Evolutionary conservation across 75 land plant species (phyloP), one percentile per base, ranked within the genome.

Genomic region (Gnetum montanum): DNA sequence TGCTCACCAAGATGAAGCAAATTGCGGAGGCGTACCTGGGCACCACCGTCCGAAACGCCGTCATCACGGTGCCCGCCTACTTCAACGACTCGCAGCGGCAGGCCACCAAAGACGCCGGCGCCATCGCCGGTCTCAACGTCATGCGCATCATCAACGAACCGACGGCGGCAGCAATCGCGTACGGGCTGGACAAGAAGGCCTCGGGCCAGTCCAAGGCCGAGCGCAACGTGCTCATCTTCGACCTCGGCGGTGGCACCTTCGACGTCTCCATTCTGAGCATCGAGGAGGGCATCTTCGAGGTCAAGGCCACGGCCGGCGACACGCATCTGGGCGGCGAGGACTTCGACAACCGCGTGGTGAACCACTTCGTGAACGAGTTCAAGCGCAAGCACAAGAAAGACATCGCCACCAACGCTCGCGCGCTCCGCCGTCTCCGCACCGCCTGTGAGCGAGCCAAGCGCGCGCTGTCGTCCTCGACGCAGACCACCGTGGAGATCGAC

Each of bases 81-180:
- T n/a, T n/a, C n/a, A n/a, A n/a, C n/a, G n/a, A 82, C 61, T 82
- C 85, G 15, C 82, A 82, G 61, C 65, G 85, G 23, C 79, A 78
- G 41, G 82, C 86, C 28, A 78, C 86, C 24, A 79, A 83, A 70
- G 37, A 35, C 10, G 37, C 10, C 10, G 37, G 37, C 37, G 10
- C 10, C 10, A 35, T 35, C 10, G 10, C 37, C 10, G 10, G 37
- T 6, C 10, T 35, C 37, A 35, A 35, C 10, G 37, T 35, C 10
- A 75, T 83, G 86, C 49, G 83, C 10, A 83, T 83, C 41, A 83
- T 79, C 64, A 83, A 83, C 44, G 86, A 83, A 64, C 83, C 86
- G 0, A 83, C 86, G 1, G 79, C 86, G 23, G 86, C 86, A 10
- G 83, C 86, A 24, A 79, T 83, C 45, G 83, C 86, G 24, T 83